These are phyloP conservation scores for Fusarium bulbicola DNA, from an alignment of 2,329 filamentous ascomycete genomes.

Conservation along the genomic window DNA sequence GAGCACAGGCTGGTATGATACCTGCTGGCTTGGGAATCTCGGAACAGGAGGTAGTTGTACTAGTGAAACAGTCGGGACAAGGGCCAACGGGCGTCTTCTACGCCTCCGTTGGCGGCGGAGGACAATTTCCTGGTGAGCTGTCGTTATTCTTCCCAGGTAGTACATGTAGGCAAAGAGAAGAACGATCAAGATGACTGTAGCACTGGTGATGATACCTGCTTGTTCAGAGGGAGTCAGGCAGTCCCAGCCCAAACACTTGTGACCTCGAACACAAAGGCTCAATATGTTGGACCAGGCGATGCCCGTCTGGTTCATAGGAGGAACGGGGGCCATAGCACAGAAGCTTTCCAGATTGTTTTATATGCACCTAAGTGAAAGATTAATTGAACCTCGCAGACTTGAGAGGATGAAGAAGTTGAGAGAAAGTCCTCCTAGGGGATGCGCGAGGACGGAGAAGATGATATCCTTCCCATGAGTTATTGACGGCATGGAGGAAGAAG, in stretches of 20 bases:
- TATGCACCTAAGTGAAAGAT: background rate
- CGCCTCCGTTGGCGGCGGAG: slow-evolving; percentile 6
- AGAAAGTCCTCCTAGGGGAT: background rate
- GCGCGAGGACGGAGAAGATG: background rate
- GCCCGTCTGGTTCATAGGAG: background rate
- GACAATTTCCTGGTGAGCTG: slow-evolving; percentile 21
- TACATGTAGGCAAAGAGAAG: slow-evolving; percentile 48
- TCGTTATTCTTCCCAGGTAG: slow-evolving; percentile 43
- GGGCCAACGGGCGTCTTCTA: slow-evolving; percentile 1
- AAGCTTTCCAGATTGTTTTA: background rate
- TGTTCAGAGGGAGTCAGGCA: slow-evolving; percentile 51
- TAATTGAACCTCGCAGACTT: background rate
- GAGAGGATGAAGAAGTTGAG: background rate
- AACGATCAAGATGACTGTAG: slow-evolving; percentile 42
- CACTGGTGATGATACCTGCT: slow-evolving; percentile 52
- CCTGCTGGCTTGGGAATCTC: slow-evolving; percentile 2
- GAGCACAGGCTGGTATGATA: slow-evolving; percentile 32
- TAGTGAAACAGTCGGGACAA: background rate
- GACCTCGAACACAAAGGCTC: background rate
- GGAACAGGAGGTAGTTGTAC: slow-evolving; percentile 32
- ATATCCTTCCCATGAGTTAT: background rate
- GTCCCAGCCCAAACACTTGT: slow-evolving; percentile 48
- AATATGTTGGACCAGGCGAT: background rate
- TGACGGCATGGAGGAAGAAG: background rate
- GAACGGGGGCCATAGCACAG: background rate